Evolutionary conservation across 2,329 filamentous ascomycete genomes (phyloP).

Genomic region (Huntiella moniliformis): DNA sequence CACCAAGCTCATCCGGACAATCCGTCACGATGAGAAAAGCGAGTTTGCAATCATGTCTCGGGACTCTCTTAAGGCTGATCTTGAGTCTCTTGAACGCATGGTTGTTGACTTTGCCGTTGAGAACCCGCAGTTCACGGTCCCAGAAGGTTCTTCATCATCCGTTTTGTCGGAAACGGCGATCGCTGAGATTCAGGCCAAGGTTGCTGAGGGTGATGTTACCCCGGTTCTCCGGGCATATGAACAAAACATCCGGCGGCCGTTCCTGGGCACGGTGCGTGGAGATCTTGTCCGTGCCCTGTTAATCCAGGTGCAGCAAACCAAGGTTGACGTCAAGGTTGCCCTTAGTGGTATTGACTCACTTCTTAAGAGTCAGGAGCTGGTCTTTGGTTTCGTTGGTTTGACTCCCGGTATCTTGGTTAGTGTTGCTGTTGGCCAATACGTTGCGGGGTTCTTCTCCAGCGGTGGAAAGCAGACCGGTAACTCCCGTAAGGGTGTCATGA

Average conservation of each 20-base stretch:
- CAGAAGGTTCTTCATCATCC: constrained; percentile 18
- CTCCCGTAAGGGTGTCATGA: constrained; percentile 52
- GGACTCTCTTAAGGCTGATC: constrained; percentile 73
- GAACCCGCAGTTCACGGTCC: constrained; percentile 41
- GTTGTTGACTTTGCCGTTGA: constrained; percentile 89
- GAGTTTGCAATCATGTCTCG: constrained; percentile 96
- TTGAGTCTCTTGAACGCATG: constrained; percentile 88
- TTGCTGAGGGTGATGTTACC: constrained; percentile 82
- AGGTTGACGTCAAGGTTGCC: constrained; percentile 91
- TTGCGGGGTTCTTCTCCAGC: constrained; percentile 49
- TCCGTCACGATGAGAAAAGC: constrained; percentile 77
- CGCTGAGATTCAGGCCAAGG: constrained; percentile 54
- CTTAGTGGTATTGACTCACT: constrained; percentile 90
- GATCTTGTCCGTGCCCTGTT: constrained; percentile 78
- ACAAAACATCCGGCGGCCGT: constrained; percentile 63
- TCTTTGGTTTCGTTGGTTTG: constrained; percentile 92
- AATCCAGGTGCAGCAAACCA: constrained; percentile 97
- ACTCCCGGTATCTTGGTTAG: constrained; percentile 85
- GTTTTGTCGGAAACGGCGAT: constrained; percentile 44
- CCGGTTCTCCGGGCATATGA: constrained; percentile 85
- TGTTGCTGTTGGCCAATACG: constrained; percentile 53
- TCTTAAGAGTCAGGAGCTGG: constrained; percentile 86
- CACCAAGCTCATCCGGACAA: constrained; percentile 70
- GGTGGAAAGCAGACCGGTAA: constrained; percentile 46
- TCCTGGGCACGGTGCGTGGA: constrained; percentile 65